Percentiles rank a stretch among this genome's conserved stretches.
Conservation (phyloP, 2,329 filamentous ascomycete genomes). For the Paramyrothecium sp. region DNA sequence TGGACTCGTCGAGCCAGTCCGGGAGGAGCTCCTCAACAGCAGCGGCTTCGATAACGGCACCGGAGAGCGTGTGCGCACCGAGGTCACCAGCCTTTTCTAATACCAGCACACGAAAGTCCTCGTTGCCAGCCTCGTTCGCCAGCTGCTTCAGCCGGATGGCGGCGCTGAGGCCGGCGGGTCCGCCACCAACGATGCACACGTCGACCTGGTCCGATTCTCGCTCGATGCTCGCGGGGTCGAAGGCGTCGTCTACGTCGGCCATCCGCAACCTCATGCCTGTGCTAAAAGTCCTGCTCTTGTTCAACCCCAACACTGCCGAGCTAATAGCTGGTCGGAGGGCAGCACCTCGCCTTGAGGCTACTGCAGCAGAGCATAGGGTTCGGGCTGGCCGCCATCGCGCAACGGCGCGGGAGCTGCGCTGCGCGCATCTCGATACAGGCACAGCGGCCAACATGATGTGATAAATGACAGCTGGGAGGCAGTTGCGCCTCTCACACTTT, state of each 20-base stretch:
- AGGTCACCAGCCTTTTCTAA: conserved; percentile 95
- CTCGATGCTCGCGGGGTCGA: conserved; percentile 69
- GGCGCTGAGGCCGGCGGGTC: conserved; percentile 89
- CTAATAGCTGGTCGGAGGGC: not conserved
- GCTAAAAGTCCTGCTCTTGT: conserved; percentile 33
- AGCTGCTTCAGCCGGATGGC: conserved; percentile 95
- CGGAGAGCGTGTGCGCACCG: conserved; percentile 92
- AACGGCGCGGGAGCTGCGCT: conserved; percentile 32
- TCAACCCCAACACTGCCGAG: conserved; percentile 12
- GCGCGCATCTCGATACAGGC: conserved; percentile 37
- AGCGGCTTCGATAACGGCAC: conserved; percentile 88
- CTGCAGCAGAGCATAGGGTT: conserved; percentile 17
- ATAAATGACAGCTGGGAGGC: not conserved
- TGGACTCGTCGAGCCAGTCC: conserved; percentile 88
- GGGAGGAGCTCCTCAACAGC: conserved; percentile 88
- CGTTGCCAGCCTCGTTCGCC: conserved; percentile 90
- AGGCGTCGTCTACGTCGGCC: conserved; percentile 34
- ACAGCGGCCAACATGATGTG: conserved; percentile 32
- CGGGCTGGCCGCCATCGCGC: conserved; percentile 23
- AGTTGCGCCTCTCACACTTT: not conserved
- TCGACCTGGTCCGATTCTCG: conserved; percentile 93
- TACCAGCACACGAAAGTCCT: conserved; percentile 89
- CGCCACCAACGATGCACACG: conserved; percentile 93
- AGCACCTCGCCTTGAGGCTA: conserved; percentile 9
- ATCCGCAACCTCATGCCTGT: conserved; percentile 24